Evolutionary conservation across 202 grass and related monocot species (phyloP).

Genomic region (Dendrocalamus latiflorus): DNA sequence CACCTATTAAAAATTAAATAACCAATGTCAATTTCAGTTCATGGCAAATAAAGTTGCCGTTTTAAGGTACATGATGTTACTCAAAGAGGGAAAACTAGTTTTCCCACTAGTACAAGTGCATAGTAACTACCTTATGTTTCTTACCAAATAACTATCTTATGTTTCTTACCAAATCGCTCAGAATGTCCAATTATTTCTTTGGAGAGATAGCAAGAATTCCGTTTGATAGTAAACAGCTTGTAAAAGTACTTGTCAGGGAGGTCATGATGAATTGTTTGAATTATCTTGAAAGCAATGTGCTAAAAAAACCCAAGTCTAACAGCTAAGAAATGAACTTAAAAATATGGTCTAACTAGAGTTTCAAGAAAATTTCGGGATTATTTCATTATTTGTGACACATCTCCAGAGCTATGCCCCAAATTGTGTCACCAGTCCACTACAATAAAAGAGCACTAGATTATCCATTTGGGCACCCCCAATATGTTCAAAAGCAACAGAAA

Average conservation of each 20-base stretch:
- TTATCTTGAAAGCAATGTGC: neutral
- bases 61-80: neutral
- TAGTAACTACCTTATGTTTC: neutral
- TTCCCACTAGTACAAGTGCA: neutral
- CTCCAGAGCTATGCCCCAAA: neutral
- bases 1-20: slow-evolving; percentile 42
- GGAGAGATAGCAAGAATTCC: neutral
- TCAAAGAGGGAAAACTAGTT: neutral
- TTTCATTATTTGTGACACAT: neutral
- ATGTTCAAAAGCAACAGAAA: slow-evolving; percentile 1
- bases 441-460: slow-evolving; percentile 19
- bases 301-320: neutral
- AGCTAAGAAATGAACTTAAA: neutral
- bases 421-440: neutral
- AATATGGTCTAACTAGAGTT: neutral
- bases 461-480: too few species aligned
- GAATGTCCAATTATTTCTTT: neutral
- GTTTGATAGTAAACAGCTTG: neutral
- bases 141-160: neutral
- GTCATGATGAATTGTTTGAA: slow-evolving; percentile 3
- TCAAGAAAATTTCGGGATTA: neutral
- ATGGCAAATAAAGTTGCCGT: neutral
- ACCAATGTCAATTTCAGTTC: neutral
- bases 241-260: neutral
- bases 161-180: slow-evolving; percentile 3